Base-by-base conservation (phyloP, 1,284 basidiomycete genomes). In the Moesziomyces parantarcticus region DNA sequence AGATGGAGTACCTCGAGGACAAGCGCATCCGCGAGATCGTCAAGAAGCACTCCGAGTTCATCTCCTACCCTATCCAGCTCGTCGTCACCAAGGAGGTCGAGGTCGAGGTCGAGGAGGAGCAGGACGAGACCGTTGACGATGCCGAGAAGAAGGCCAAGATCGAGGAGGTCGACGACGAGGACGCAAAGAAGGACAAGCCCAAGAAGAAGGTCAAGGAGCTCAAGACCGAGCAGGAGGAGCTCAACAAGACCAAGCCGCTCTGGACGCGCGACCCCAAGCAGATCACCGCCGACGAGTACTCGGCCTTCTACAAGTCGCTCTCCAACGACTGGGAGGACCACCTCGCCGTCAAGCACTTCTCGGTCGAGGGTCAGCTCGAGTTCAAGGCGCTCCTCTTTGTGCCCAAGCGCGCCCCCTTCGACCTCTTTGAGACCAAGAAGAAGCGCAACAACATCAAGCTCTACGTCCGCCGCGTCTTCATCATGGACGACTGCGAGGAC, bases 371-470 rank as follows among this genome's bases (percentile, higher is more conserved):
- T 88, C 96, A 99, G 86, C 94, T 99, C 82, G 97, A 83, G 87
- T 99, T 99, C 90, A 98, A 98, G 90, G 95, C 96, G 34, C 95
- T 99, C 85, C 91, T 99, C 82, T 99, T 78, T 49, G 45, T 83
- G 69, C 96, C 96, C 80, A 98, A 97, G 87, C 92, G 94, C 46
- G 68, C 48, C 43, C 58, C 96, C 58, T 99, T 99, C 86, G 97
- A 99, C 85, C 91, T 99, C 86, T 99, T 99, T 87, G 97, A 99
- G 89, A 93, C 92, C 79, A 99, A 99, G 92, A 99, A 99, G 92
- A 99, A 99, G 91, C 93, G 96, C 84, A 98, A 98, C 90, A 99
- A 98, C 92, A 98, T 99, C 89, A 99, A 99, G 89, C 94, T 99
- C 85, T 99, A 99, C 86, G 97, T 99, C 81, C 94, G 97, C 88